Percentiles rank a stretch among this genome's conserved stretches.
Evolutionary conservation across 129 eudicot species (phyloP).

Genomic region (Lactuca saligna): DNA sequence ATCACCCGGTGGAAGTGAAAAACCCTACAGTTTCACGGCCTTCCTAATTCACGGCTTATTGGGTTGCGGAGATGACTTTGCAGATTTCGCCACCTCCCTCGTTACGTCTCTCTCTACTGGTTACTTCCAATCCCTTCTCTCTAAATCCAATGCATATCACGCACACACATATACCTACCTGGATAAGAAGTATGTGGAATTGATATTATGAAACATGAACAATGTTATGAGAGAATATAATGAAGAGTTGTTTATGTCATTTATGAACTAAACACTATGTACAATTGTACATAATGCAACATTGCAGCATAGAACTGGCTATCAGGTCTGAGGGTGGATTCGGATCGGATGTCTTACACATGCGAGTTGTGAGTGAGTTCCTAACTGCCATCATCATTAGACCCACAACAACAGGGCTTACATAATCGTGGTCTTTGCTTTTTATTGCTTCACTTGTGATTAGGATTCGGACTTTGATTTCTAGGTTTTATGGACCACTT

Average conservation of each 20-base stretch:
- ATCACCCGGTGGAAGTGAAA: constrained; percentile 19
- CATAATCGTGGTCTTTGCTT: background rate
- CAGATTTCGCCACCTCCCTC: constrained; percentile 62
- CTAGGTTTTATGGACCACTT: background rate
- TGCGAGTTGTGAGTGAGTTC: no score
- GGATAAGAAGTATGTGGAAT: no score
- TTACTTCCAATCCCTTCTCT: background rate
- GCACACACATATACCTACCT: background rate
- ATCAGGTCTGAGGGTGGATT: no score
- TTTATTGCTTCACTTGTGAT: background rate
- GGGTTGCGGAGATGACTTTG: constrained; percentile 72
- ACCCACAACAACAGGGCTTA: no score
- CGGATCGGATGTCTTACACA: no score
- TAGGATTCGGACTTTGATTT: background rate
- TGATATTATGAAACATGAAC: no score
- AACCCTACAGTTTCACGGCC: constrained; percentile 48
- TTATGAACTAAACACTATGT: no score
- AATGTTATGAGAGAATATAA: no score
- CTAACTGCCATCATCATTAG: no score
- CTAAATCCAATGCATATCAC: background rate
- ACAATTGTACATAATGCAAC: no score
- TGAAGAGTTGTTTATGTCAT: no score
- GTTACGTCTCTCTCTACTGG: constrained; percentile 52
- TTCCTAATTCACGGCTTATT: constrained; percentile 77
- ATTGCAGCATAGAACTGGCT: no score